Evolutionary conservation across 1,284 basidiomycete genomes (phyloP).

Genomic region (Ganoderma boninense): DNA sequence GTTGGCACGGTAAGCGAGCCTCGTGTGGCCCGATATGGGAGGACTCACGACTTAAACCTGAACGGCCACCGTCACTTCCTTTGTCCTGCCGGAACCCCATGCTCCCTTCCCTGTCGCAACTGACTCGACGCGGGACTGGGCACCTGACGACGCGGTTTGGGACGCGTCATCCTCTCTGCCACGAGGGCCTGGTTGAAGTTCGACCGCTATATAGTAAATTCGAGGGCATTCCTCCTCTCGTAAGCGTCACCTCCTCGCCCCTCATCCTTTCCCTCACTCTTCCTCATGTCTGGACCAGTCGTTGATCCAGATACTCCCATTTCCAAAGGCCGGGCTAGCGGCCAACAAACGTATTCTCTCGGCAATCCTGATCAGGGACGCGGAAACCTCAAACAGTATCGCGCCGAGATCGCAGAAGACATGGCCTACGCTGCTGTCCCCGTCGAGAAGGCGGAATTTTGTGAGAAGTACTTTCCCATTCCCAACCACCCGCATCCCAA

Average conservation of each 20-base stretch:
- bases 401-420: neutral
- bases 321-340: neutral
- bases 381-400: neutral
- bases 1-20: neutral
- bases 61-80: neutral
- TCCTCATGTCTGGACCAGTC: neutral
- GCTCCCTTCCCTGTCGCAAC: neutral
- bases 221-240: neutral
- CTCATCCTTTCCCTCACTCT: neutral
- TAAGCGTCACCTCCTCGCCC: neutral
- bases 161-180: neutral
- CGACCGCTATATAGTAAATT: neutral
- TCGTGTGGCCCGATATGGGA: neutral
- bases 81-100: neutral
- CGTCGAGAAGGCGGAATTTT: neutral
- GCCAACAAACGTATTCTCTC: neutral
- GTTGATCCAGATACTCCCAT: neutral
- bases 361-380: neutral
- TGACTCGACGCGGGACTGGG: neutral
- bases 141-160: neutral
- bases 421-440: neutral
- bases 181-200: neutral
- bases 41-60: neutral
- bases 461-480: neutral
- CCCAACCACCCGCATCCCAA: neutral